Percentiles rank a stretch among this genome's conserved stretches.
These are phyloP conservation scores for Aspergillus haitiensis DNA, from an alignment of 495 filamentous ascomycete species.

Conservation along the genomic window DNA sequence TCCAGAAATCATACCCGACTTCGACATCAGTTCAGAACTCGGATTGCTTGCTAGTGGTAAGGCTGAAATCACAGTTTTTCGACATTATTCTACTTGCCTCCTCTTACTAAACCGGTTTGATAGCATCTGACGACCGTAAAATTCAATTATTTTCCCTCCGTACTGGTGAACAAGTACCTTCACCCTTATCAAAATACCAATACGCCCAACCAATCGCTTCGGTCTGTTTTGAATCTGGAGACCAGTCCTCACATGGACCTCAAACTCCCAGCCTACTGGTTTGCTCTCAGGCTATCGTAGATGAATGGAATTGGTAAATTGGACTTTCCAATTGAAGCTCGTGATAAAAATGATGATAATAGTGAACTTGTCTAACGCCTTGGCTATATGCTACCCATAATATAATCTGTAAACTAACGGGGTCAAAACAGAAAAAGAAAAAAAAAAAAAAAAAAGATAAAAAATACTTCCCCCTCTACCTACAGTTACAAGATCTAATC, in stretches of 20 bases:
- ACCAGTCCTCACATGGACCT: conserved; percentile 27
- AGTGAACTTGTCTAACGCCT: conserved; percentile 7
- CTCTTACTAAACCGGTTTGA: neutral
- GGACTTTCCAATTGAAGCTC: neutral
- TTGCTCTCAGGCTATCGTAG: conserved; percentile 33
- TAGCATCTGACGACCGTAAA: conserved; percentile 35
- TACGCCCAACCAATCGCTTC: conserved; percentile 34
- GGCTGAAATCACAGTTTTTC: neutral
- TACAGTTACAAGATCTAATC: neutral
- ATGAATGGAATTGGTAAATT: conserved; percentile 44
- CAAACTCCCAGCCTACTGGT: conserved; percentile 42
- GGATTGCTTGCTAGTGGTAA: conserved; percentile 43
- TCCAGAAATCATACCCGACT: conserved; percentile 29
- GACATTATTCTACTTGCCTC: neutral
- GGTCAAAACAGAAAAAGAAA: conserved; percentile 3
- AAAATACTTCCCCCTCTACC: neutral
- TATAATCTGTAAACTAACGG: conserved; percentile 8
- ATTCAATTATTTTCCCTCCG: conserved; percentile 45
- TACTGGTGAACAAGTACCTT: conserved; percentile 36
- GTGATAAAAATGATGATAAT: conserved; percentile 11
- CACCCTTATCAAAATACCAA: conserved; percentile 31
- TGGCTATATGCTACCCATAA: conserved; percentile 13
- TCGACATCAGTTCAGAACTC: conserved; percentile 42
- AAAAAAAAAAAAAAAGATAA: conserved; percentile 8
- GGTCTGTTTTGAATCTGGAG: conserved; percentile 39